Evolutionary conservation across 1,139 yeast species (phyloP).

Genomic region (Taphrina confusa): DNA sequence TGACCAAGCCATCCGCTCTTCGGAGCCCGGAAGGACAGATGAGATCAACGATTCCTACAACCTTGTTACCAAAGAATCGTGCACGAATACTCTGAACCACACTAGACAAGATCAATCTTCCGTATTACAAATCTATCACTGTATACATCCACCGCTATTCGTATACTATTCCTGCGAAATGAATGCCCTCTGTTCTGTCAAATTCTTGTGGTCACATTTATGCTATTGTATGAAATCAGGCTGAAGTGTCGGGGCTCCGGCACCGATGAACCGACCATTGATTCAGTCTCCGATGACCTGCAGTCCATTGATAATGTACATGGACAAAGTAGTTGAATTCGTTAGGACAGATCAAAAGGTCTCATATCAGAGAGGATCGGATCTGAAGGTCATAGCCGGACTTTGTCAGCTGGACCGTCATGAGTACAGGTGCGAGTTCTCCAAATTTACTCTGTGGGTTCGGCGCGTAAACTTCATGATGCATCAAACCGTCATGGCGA

Average conservation of each 20-base stretch:
- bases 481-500: slow-evolving; percentile 13
- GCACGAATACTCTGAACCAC: slow-evolving; percentile 30
- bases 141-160: no score
- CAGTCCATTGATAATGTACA: no score
- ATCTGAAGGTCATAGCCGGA: neutral
- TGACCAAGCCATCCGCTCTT: slow-evolving; percentile 28
- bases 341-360: neutral
- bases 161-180: no score
- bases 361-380: slow-evolving; percentile 6
- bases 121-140: no score
- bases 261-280: no score
- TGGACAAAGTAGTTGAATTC: no score
- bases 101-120: slow-evolving; percentile 7
- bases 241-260: no score
- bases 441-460: slow-evolving; percentile 1
- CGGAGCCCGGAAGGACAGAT: slow-evolving; percentile 18
- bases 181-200: no score
- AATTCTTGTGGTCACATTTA: no score
- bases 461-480: slow-evolving; percentile 27
- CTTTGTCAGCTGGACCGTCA: neutral
- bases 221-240: no score
- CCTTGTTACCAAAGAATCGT: slow-evolving; percentile 29
- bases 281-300: no score
- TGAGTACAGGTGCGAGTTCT: slow-evolving; percentile 28
- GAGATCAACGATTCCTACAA: slow-evolving; percentile 26